Base-by-base conservation (phyloP, 345 rosid species). In the Eucalyptus cloeziana region DNA sequence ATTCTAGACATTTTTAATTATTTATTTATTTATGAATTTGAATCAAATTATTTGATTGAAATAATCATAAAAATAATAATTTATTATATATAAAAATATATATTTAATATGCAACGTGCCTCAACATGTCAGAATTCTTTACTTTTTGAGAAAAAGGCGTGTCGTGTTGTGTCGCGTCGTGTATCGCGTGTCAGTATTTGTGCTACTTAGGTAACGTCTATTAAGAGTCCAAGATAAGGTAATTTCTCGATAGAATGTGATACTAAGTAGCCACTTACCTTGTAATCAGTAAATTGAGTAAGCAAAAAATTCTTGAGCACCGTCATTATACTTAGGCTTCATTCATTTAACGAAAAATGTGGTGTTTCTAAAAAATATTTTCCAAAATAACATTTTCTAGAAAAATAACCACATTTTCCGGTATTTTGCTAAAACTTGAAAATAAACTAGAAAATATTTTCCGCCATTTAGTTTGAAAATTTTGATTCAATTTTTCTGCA, bases 101-200 rank as follows among this genome's bases (percentile, higher is more conserved):
- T 15, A 50, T 6, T 6, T 50, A 50, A 17, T 17, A 17, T 51
- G 17, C 0, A 51, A 51, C 0, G 22, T 51, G 2, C 17, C 2
- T 51, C 0, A 51, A 51, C 1, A 4, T 51, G 4, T 51, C 56
- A 0, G 0, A 51, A 51, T 51, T 51, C 56, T 51, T 0, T 17
- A 0, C 4, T 7, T 51, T 51, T 51, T 51, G 56, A 51, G 56
- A 51, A 51, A 51, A 51, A 3, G 4, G 4, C 1, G 2, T 51
- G 1, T 51, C 1, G 0, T 50, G 52, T 50, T 7, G 17, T 51
- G 21, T 51, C 1, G 0, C 7, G 4, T 51, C 3, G 8, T 13
- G 6, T 49, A 6, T 49, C 1, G 0, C 1, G 0, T 51, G 22
- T 51, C 0, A 1, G 0, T 7, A 3, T 51, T 0, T 0, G 1